phyloP scores from a whole-genome alignment of 768 basidiomycete genomes.

The Kwoniella dendrophila region DNA sequence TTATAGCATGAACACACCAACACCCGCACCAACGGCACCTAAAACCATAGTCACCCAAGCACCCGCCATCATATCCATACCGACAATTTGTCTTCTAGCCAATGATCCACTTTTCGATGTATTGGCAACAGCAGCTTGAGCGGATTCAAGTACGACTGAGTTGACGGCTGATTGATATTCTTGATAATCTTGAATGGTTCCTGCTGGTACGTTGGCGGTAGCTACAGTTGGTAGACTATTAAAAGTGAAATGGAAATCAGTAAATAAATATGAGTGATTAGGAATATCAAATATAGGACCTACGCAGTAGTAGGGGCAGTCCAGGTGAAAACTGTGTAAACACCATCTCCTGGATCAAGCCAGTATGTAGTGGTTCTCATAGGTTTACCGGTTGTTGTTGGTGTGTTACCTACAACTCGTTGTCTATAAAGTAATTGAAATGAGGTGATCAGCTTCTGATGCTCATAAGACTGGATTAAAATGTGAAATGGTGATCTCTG shows the following conservation, averaged over 20 bases:
- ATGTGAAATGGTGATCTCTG: neutral
- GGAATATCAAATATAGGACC: conserved; percentile 6
- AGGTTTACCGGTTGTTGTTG: conserved; percentile 13
- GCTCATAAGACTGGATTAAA: neutral
- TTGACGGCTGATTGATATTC: conserved; percentile 43
- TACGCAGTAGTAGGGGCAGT: conserved; percentile 41
- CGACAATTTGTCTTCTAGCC: conserved; percentile 4
- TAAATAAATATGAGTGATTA: neutral
- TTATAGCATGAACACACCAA: conserved; percentile 22
- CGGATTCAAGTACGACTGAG: conserved; percentile 36
- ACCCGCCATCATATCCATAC: conserved; percentile 1
- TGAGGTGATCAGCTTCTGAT: neutral
- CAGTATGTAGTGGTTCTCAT: conserved; percentile 32
- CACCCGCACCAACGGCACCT: conserved; percentile 22
- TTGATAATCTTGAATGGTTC: conserved; percentile 43
- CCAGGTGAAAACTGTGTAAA: conserved; percentile 41
- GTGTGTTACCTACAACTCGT: conserved; percentile 9
- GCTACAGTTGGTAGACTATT: conserved; percentile 36
- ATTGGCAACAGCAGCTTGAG: conserved; percentile 22
- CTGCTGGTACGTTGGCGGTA: conserved; percentile 41
- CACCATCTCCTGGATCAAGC: conserved; percentile 40
- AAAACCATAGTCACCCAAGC: conserved; percentile 24
- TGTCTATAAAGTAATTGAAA: neutral
- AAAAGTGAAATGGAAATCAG: neutral
- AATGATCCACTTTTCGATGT: neutral